Evolutionary conservation across 805 yeast species (phyloP), one percentile per base, ranked within the genome.

Genomic region (Debaryomyces hansenii): DNA sequence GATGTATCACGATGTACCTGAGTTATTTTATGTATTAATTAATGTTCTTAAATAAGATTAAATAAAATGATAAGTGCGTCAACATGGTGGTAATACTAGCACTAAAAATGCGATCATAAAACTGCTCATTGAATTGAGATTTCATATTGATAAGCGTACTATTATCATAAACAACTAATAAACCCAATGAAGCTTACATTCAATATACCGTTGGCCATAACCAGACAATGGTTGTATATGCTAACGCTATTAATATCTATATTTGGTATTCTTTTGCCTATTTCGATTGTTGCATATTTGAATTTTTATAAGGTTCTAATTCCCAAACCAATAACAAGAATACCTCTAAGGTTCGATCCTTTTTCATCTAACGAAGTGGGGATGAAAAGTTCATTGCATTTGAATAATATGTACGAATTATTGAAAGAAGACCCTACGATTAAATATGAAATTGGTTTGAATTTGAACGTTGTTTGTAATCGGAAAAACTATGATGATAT

Each of bases 301-400:
- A 62, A 63, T 42, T 70, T 72, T 52, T 70, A 69, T 52, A 51
- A 53, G 37, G 53, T 62, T 21, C 53, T 72, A 11, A 61, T 72
- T 4, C 77, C 77, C 1, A 46, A 48, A 2, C 41, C 55, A 1
- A 28, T 46, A 12, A 52, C 57, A 0, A 24, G 37, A 31, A 43
- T 60, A 1, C 64, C 67, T 5, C 41, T 59, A 11, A 42, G 37
- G 29, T 46, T 46, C 20, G 34, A 31, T n/a, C 14, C 16, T 37
- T 10, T 37, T 24, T 16, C 18, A 14, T 37, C 36, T 12, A 20
- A 6, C 1, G 20, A 29, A 9, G 20, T 15, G n/a, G 40, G 40
- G 5, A 20, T 37, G 40, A 24, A 37, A 20, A 20, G 28, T 31
- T 6, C 11, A 12, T 29, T n/a, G 12, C 15, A 12, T 6, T 27